These are phyloP conservation scores for Thozetella sp. DNA, from an alignment of 495 filamentous ascomycete species.

Conservation along the genomic window DNA sequence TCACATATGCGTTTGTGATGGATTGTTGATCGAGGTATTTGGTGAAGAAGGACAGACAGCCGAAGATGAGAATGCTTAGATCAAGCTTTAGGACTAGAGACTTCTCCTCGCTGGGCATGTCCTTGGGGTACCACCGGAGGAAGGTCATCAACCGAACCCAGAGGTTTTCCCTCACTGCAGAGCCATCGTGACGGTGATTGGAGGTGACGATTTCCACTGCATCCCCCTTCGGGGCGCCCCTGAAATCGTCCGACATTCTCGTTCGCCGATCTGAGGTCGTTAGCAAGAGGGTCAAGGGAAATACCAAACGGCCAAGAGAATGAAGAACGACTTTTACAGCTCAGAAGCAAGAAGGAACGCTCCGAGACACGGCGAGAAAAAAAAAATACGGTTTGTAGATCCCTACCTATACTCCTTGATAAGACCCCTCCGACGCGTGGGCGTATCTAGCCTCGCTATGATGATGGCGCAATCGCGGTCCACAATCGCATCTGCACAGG, in stretches of 20 bases:
- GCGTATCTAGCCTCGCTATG: no score
- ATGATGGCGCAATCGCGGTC: neutral
- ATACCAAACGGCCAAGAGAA: no score
- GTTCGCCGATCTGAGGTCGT: neutral
- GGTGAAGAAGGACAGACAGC: slow-evolving; percentile 35
- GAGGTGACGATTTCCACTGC: neutral
- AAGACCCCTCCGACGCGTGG: neutral
- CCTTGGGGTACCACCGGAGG: slow-evolving; percentile 27
- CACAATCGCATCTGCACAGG: no score
- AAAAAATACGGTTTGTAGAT: neutral
- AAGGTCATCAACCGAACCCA: slow-evolving; percentile 28
- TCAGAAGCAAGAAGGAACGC: neutral
- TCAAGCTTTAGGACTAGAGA: slow-evolving; percentile 31
- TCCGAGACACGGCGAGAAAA: neutral
- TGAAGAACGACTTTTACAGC: no score
- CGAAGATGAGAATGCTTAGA: slow-evolving; percentile 32
- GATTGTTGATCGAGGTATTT: slow-evolving; percentile 36
- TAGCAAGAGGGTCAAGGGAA: neutral
- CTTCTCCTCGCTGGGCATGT: slow-evolving; percentile 26
- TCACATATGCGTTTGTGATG: slow-evolving; percentile 35
- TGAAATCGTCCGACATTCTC: neutral
- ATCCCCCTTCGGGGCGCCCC: neutral
- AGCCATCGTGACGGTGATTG: no score
- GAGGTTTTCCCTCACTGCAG: neutral
- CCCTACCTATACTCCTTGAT: neutral